Evolutionary conservation across 768 basidiomycete species (phyloP).

Genomic region (Bullera alba): DNA sequence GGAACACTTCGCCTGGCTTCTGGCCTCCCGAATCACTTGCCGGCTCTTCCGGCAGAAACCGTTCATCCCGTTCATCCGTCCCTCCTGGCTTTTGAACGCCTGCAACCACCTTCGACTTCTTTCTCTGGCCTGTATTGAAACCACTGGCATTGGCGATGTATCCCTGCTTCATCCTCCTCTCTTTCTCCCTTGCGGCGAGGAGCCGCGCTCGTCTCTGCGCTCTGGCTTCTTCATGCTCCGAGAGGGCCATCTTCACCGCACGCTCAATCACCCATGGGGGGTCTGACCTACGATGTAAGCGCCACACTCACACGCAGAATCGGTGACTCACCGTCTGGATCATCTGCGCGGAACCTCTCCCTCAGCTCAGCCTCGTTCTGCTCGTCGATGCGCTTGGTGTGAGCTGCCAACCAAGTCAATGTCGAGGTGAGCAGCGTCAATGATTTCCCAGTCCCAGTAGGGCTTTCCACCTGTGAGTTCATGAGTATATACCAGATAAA

Average conservation of each 20-base stretch:
- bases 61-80: conserved; percentile 52
- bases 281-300: conserved; percentile 13
- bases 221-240: conserved; percentile 14
- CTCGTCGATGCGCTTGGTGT: conserved; percentile 22
- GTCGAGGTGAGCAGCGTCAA: conserved; percentile 42
- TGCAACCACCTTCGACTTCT: conserved; percentile 8
- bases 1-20: conserved; percentile 51
- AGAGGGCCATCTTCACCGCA: conserved; percentile 28
- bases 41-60: conserved; percentile 63
- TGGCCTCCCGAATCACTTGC: conserved; percentile 50
- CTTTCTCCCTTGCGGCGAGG: conserved; percentile 28
- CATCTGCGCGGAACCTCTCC: conserved; percentile 17
- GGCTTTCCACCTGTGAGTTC: conserved; percentile 37
- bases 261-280: conserved; percentile 44
- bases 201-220: conserved; percentile 19
- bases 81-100: neutral
- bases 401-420: conserved; percentile 35
- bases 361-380: conserved; percentile 14
- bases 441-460: conserved; percentile 45
- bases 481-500: neutral
- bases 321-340: conserved; percentile 25
- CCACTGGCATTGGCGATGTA: conserved; percentile 3
- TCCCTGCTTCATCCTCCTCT: conserved; percentile 13
- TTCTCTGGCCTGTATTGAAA: conserved; percentile 9
- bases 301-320: neutral